Conservation (phyloP, 192 early-diverging fungal genomes). For the Mortierella hygrophila region DNA sequence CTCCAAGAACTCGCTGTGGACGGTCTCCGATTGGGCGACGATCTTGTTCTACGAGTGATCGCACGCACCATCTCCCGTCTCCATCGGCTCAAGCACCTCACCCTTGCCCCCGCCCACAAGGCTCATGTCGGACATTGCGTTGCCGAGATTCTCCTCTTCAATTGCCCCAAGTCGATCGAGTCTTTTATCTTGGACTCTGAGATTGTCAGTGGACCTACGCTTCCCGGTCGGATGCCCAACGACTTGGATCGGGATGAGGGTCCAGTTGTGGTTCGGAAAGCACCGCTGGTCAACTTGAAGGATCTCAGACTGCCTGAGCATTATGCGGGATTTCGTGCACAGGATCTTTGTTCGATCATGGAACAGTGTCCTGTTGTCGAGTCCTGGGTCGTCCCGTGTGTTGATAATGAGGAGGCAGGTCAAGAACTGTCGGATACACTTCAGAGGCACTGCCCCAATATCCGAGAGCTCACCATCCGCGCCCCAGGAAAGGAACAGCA, state of each 20-base stretch:
- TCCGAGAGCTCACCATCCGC: not conserved
- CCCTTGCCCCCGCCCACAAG: not conserved
- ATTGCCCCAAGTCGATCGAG: not conserved
- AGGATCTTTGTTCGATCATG: not conserved
- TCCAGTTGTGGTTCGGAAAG: not conserved
- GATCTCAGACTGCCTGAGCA: not conserved
- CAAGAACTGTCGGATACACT: not conserved
- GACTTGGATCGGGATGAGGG: constrained; percentile 1
- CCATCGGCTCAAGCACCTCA: not conserved
- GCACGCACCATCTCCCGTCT: not conserved
- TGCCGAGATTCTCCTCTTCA: not conserved
- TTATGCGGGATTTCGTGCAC: not conserved
- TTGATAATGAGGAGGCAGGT: not conserved
- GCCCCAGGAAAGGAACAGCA: not conserved
- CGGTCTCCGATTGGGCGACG: not conserved
- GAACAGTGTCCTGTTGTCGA: not conserved
- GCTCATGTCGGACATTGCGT: not conserved
- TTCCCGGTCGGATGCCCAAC: not conserved
- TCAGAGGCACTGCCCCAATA: not conserved
- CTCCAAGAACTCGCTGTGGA: not conserved
- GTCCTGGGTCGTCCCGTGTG: constrained; percentile 3
- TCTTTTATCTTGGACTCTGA: not conserved
- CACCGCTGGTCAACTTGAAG: not conserved
- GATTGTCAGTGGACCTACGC: not conserved
- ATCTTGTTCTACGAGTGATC: constrained; percentile 1